phyloP scores from a whole-genome alignment of 108 stramenopile genomes.

The Cyclostephanos invisitatus region DNA sequence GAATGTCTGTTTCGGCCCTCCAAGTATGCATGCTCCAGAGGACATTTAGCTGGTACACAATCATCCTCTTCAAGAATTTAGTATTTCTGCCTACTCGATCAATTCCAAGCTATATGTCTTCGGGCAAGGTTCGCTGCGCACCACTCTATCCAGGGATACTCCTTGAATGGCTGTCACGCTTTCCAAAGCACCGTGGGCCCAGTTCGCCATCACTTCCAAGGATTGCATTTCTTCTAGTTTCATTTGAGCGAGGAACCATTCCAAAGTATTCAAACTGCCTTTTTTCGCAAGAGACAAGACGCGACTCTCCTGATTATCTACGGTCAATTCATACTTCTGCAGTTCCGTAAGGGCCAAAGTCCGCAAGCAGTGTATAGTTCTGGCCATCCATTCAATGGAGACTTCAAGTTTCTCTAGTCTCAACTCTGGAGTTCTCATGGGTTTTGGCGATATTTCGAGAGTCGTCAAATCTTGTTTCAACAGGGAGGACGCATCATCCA shows the following conservation, averaged over 20 bases:
- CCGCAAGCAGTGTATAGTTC: constrained; percentile 20
- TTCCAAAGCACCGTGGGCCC: constrained; percentile 11
- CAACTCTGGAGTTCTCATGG: constrained; percentile 6
- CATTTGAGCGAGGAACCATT: constrained; percentile 9
- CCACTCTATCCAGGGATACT: background rate
- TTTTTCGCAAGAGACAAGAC: background rate
- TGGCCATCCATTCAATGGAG: constrained; percentile 8
- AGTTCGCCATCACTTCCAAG: constrained; percentile 14
- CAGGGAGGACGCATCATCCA: constrained; percentile 1
- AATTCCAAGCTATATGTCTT: background rate
- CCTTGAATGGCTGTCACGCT: constrained; percentile 17
- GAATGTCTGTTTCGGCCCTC: too few species aligned
- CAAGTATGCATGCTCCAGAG: too few species aligned
- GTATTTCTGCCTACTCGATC: background rate
- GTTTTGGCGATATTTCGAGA: background rate
- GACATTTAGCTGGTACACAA: too few species aligned
- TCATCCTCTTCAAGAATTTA: too few species aligned
- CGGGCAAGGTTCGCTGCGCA: constrained; percentile 16
- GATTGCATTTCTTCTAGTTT: constrained; percentile 16
- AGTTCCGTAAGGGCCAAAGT: background rate
- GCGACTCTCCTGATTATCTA: constrained; percentile 1
- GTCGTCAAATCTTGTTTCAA: constrained; percentile 11
- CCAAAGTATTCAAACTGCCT: background rate
- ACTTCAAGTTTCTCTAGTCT: constrained; percentile 18
- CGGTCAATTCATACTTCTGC: background rate